Evolutionary conservation across 345 rosid species (phyloP), one percentile per base, ranked within the genome.

Genomic region (Citrus unshiu): DNA sequence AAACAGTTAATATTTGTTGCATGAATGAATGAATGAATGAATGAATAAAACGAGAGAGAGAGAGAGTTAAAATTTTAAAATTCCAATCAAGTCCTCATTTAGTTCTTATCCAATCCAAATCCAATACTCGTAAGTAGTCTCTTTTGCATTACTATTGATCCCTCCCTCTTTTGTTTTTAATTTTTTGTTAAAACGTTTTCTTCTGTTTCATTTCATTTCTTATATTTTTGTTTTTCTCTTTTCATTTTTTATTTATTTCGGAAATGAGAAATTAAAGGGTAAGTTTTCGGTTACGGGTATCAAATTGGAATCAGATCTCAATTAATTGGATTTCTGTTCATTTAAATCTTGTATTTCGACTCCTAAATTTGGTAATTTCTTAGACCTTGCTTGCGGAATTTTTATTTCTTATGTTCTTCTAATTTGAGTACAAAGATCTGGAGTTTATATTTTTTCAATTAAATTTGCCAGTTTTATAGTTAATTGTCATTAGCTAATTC

Each of bases 61-160:
- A 67, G 76, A 13, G 62, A 69, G 70, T 51, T 63, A 9, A 56
- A 70, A 27, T 83, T 64, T 78, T 5, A 69, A 85, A 83, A 73
- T 76, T 65, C 83, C 82, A 77, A 72, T 85, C 80, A 81, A 71
- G 76, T 65, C 83, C 69, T 12, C 30, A 40, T 74, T 78, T 82
- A 75, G 84, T 83, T 78, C 84, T 81, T 83, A 86, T 85, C 91
- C 91, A 89, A 54, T 54, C 58, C 58, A 54, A 54, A 86, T 89
- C 91, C 75, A 35, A 86, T 89, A 89, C 77, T 70, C 60, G 91
- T 91, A 88, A 90, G 94, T 84, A 89, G 93, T 83, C 78, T 78
- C 73, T 65, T 65, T 43, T 37, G 81, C 82, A 73, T 81, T 78
- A 68, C 80, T 81, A 18, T 75, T 75, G 21, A 75, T 80, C 51